phyloP scores from a whole-genome alignment of 257 asterid species.

The Mentha longifolia region DNA sequence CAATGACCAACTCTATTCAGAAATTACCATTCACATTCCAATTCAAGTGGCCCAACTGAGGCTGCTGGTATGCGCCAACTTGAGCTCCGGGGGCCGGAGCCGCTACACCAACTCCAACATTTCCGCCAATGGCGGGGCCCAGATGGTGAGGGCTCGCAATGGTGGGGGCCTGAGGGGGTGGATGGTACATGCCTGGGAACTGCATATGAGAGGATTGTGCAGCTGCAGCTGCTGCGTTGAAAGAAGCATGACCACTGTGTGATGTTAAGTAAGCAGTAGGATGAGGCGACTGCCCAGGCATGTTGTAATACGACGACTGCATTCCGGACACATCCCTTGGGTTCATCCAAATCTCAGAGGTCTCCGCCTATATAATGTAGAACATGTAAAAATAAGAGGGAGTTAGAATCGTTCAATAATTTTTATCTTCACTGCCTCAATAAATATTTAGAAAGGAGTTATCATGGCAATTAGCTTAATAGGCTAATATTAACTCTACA shows the following conservation, averaged over 20 bases:
- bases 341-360: conserved; percentile 95
- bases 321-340: conserved; percentile 68
- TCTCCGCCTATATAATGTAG: conserved; percentile 74
- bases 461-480: not conserved
- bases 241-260: conserved; percentile 79
- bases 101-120: conserved; percentile 79
- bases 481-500: not conserved
- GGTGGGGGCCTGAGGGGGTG: conserved; percentile 63
- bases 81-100: conserved; percentile 85
- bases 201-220: conserved; percentile 96
- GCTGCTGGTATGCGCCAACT: conserved; percentile 86
- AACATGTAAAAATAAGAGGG: not conserved
- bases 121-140: conserved; percentile 76
- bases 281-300: conserved; percentile 87
- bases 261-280: conserved; percentile 74
- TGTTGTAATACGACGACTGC: conserved; percentile 86
- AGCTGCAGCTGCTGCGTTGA: conserved; percentile 71
- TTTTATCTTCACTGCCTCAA: not conserved
- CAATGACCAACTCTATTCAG: conserved; percentile 43
- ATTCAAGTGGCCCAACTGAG: conserved; percentile 86
- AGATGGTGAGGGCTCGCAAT: conserved; percentile 81
- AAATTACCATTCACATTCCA: conserved; percentile 91
- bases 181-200: conserved; percentile 82
- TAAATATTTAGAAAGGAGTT: not conserved
- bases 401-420: not conserved